phyloP scores from a whole-genome alignment of 768 basidiomycete species.

The Termitomyces sp. region DNA sequence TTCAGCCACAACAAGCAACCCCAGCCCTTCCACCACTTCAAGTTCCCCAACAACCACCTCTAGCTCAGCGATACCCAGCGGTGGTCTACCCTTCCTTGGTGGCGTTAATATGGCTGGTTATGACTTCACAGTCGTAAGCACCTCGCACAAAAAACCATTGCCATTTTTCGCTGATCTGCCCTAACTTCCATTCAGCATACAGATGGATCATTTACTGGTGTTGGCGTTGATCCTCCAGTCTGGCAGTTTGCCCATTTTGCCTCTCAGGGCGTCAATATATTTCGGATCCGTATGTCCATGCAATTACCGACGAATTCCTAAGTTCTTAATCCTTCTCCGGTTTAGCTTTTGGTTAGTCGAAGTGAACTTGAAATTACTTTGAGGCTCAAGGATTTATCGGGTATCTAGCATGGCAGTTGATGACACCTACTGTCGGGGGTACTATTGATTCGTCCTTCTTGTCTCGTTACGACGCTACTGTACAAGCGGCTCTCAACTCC shows the following conservation, averaged over 20 bases:
- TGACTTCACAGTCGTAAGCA: slow-evolving; percentile 39
- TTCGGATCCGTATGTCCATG: slow-evolving; percentile 31
- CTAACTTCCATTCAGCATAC: slow-evolving; percentile 15
- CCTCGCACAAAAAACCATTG: not conserved
- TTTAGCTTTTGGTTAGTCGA: slow-evolving; percentile 17
- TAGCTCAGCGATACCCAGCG: slow-evolving; percentile 7
- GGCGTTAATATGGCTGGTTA: slow-evolving; percentile 50
- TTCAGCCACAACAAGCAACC: slow-evolving; percentile 17
- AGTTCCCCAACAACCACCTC: slow-evolving; percentile 15
- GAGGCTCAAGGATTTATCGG: not conserved
- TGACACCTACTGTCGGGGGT: slow-evolving; percentile 47
- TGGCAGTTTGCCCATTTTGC: slow-evolving; percentile 48
- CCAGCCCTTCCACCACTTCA: slow-evolving; percentile 14
- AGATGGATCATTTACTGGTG: slow-evolving; percentile 42
- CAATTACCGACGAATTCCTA: not conserved
- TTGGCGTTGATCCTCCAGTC: slow-evolving; percentile 32
- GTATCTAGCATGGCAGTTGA: slow-evolving; percentile 46
- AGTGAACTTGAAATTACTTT: slow-evolving; percentile 11
- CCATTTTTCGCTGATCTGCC: not conserved
- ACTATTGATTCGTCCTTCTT: slow-evolving; percentile 42
- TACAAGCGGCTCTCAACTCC: slow-evolving; percentile 42
- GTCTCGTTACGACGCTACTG: slow-evolving; percentile 42
- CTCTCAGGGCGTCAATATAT: slow-evolving; percentile 44
- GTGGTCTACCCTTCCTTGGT: slow-evolving; percentile 33
- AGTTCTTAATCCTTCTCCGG: slow-evolving; percentile 26